Evolutionary conservation across 495 filamentous ascomycete genomes (phyloP), one percentile per base, ranked within the genome.

Genomic region (Hyaloscypha bicolor): DNA sequence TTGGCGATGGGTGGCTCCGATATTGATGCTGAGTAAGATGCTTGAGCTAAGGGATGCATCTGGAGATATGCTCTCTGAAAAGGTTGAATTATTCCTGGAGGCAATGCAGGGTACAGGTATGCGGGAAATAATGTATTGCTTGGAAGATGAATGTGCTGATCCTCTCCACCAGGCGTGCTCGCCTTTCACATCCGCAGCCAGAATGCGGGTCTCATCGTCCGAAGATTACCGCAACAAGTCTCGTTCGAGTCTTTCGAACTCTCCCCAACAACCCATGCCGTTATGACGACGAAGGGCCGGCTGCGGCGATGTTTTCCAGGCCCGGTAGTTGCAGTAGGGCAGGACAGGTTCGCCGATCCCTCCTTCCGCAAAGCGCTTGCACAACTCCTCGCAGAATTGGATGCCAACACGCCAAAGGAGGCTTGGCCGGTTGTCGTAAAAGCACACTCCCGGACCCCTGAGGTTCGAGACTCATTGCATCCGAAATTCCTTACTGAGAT

Each of bases 131-230:
- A 37, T 9, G 4, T 37, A 37, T 37, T 37, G 33, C 33, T 37
- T 5, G 33, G 33, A 9, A 37, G 33, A 37, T 37, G 33, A 9
- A 9, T 37, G 33, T 37, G 33, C 33, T 37, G 33, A 37, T 37
- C 33, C 33, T 37, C 33, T 37, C 33, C 33, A 37, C 39, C 51
- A 76, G 72, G 66, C 64, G 57, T 65, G 6, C 60, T 62, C 1
- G 53, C 45, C 9, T 56, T 87, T 14, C 73, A 88, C 62, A 76
- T 90, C 35, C 70, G 72, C n/a, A 76, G 72, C 16, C 88, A 91
- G 69, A 91, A 91, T 72, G 85, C 86, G 0, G 88, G 77, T 0
- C 62, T 90, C 0, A 68, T 90, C 9, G 72, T 90, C 53, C 78
- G 76, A 3, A 74, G 68, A 45, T 45, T 59, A 0, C 53, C 69